phyloP scores from a whole-genome alignment of 768 basidiomycete species.

The Podaxis mareebaensis region DNA sequence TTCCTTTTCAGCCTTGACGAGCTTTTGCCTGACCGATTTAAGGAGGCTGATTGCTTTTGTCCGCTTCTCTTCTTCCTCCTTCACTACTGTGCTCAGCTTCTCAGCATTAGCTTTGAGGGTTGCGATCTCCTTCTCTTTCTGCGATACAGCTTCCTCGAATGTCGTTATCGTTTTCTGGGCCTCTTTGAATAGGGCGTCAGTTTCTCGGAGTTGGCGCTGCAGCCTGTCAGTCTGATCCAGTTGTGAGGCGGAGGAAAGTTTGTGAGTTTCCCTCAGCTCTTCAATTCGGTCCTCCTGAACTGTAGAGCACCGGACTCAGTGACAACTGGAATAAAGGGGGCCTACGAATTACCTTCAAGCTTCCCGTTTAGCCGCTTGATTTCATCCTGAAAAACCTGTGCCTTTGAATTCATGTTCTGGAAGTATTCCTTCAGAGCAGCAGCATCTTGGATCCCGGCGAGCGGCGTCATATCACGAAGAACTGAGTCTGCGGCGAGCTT shows the following conservation, averaged over 20 bases:
- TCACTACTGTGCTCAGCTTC: conserved; percentile 59
- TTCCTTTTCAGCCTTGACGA: conserved; percentile 96
- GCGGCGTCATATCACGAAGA: conserved; percentile 68
- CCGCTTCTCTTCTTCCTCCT: conserved; percentile 97
- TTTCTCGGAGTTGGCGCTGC: conserved; percentile 64
- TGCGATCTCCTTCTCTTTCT: conserved; percentile 55
- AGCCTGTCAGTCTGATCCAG: conserved; percentile 73
- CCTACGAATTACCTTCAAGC: conserved; percentile 60
- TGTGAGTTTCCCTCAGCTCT: conserved; percentile 84
- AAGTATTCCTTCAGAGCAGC: conserved; percentile 76
- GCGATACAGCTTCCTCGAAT: conserved; percentile 49
- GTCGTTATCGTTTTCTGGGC: conserved; percentile 48
- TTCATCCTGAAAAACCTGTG: conserved; percentile 75
- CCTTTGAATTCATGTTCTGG: conserved; percentile 61
- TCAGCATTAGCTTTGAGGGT: conserved; percentile 66
- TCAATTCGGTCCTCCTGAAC: conserved; percentile 84
- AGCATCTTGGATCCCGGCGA: conserved; percentile 64
- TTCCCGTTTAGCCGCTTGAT: conserved; percentile 72
- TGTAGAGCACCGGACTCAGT: conserved; percentile 28
- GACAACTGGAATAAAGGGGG: background rate
- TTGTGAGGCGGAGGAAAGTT: conserved; percentile 77
- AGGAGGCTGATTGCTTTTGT: conserved; percentile 89
- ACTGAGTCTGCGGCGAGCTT: conserved; percentile 67
- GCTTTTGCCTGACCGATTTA: conserved; percentile 94
- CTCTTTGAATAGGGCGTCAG: conserved; percentile 67